Evolutionary conservation across 2,329 filamentous ascomycete genomes (phyloP).

Genomic region (Botrytis porri): DNA sequence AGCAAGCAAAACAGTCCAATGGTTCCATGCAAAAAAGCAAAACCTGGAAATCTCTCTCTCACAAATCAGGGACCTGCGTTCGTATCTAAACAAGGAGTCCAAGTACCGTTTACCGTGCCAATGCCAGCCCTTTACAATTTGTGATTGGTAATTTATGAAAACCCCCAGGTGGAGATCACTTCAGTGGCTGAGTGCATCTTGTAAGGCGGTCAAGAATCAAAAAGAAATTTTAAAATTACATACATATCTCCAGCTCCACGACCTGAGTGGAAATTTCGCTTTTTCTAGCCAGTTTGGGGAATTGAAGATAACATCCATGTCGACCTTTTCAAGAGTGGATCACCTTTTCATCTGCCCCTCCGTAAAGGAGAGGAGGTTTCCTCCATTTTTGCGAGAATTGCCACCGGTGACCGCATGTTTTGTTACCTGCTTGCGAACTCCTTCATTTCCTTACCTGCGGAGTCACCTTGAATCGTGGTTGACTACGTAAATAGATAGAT

Average conservation of each 20-base stretch:
- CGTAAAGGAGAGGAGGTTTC: constrained; percentile 2
- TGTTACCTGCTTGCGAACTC: neutral
- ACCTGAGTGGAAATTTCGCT: neutral
- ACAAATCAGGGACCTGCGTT: constrained; percentile 4
- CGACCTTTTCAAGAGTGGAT: constrained; percentile 3
- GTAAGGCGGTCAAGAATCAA: constrained; percentile 2
- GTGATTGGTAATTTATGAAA: neutral
- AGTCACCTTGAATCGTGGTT: neutral
- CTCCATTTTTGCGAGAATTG: neutral
- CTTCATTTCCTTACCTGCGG: neutral
- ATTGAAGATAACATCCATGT: neutral
- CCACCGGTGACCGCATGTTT: neutral
- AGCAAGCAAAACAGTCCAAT: neutral
- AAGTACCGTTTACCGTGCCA: neutral
- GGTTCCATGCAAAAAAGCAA: neutral
- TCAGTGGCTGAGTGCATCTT: neutral
- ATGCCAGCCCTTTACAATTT: neutral
- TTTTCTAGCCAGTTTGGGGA: neutral
- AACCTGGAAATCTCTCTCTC: neutral
- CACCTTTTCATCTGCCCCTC: neutral
- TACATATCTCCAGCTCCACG: constrained; percentile 7
- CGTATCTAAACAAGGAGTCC: neutral
- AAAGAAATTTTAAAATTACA: neutral
- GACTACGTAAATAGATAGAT: neutral
- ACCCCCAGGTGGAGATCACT: constrained; percentile 5